These are phyloP conservation scores for Inga oerstediana DNA, from an alignment of 306 rosid genomes.

Conservation along the genomic window DNA sequence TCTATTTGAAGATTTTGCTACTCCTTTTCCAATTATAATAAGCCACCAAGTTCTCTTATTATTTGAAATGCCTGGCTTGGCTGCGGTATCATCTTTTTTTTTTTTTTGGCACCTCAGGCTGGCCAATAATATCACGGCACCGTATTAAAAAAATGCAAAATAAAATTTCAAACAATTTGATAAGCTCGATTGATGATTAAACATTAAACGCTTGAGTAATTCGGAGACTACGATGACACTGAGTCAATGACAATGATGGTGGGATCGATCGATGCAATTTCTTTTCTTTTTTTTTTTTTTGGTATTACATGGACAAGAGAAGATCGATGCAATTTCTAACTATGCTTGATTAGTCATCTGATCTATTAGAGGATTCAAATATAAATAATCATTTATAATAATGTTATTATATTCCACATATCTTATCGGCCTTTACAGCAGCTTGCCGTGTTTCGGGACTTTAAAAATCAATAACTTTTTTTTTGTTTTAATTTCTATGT, in stretches of 20 bases:
- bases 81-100: background rate
- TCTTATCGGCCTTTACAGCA: no score
- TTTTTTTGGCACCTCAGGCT: background rate
- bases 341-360: no score
- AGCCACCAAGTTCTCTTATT: background rate
- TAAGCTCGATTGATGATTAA: background rate
- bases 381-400: no score
- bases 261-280: background rate
- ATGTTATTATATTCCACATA: no score
- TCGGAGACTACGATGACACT: background rate
- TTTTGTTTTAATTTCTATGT: no score
- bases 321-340: background rate
- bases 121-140: background rate
- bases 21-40: background rate
- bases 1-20: background rate
- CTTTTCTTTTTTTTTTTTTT: background rate
- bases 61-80: background rate
- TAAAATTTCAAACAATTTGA: background rate
- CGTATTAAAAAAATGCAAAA: no score
- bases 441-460: no score
- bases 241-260: no score
- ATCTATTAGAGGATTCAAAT: background rate
- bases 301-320: no score
- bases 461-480: background rate
- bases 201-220: background rate